A percentile compares a stretch with the other conserved stretches of the same genome.
Evolutionary conservation across 2,329 filamentous ascomycete species (phyloP).

Genomic region (Colletotrichum shisoi): DNA sequence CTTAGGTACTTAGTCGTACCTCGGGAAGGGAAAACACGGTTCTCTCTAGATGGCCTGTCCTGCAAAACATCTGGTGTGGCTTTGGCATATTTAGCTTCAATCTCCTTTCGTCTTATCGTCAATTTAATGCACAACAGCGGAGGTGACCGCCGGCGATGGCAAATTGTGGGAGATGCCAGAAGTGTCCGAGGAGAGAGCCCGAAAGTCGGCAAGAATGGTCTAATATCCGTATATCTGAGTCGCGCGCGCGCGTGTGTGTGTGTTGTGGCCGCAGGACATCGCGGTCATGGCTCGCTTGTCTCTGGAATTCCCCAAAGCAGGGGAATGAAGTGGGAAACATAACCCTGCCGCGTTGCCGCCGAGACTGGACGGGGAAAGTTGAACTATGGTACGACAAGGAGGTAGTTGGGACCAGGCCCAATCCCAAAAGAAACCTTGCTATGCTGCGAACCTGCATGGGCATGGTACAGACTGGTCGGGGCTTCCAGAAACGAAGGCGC

Average conservation of each 20-base stretch:
- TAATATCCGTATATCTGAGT: slow-evolving; percentile 12
- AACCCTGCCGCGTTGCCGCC: background rate
- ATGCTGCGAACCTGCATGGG: background rate
- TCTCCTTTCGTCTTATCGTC: background rate
- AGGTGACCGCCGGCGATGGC: slow-evolving; percentile 6
- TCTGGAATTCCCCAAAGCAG: slow-evolving; percentile 3
- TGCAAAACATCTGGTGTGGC: background rate
- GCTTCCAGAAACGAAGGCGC: slow-evolving; percentile 6
- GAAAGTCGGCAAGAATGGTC: slow-evolving; percentile 18
- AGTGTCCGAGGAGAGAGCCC: background rate
- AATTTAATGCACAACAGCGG: background rate
- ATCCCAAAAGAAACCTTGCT: background rate
- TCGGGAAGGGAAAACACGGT: background rate
- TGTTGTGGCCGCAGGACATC: slow-evolving; percentile 25
- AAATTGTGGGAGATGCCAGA: slow-evolving; percentile 14
- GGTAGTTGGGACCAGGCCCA: background rate
- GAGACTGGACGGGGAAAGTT: background rate
- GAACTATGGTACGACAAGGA: background rate
- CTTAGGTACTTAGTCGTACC: background rate
- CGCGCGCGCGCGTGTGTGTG: slow-evolving; percentile 30
- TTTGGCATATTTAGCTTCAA: background rate
- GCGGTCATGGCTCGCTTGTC: background rate
- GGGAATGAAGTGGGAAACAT: slow-evolving; percentile 7
- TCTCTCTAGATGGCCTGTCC: background rate
- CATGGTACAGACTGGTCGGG: background rate